A percentile compares a stretch with the other conserved stretches of the same genome.
These are phyloP conservation scores for Cutaneotrichosporon curvatum DNA, from an alignment of 1,284 basidiomycete genomes.

Conservation along the genomic window DNA sequence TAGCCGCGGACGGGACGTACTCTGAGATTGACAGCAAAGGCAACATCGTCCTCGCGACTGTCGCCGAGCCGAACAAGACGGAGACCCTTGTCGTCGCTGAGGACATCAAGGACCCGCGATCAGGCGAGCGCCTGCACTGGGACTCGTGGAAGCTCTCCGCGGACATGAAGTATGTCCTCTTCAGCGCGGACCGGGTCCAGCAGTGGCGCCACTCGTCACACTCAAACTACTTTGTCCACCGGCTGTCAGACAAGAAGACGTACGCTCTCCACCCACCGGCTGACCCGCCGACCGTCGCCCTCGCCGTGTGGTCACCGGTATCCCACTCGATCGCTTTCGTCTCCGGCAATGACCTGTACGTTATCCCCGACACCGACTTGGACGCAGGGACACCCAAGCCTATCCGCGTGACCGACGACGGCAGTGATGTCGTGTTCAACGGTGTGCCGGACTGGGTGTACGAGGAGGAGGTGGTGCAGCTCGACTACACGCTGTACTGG, in stretches of 20 bases:
- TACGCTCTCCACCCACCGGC: slow-evolving; percentile 58
- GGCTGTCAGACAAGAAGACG: slow-evolving; percentile 58
- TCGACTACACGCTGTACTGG: slow-evolving; percentile 81
- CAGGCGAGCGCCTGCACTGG: slow-evolving; percentile 54
- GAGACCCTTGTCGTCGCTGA: slow-evolving; percentile 31
- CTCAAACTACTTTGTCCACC: slow-evolving; percentile 80
- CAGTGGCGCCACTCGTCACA: slow-evolving; percentile 89
- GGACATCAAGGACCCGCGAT: slow-evolving; percentile 25
- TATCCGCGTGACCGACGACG: slow-evolving; percentile 72
- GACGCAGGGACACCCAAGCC: slow-evolving; percentile 12
- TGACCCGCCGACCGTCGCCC: slow-evolving; percentile 56
- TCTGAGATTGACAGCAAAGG: slow-evolving; percentile 55
- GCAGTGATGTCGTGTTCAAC: slow-evolving; percentile 78
- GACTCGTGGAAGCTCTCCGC: slow-evolving; percentile 69
- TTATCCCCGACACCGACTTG: slow-evolving; percentile 52
- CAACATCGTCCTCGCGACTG: slow-evolving; percentile 66
- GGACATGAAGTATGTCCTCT: slow-evolving; percentile 76
- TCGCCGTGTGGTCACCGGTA: slow-evolving; percentile 77
- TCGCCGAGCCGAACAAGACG: slow-evolving; percentile 51
- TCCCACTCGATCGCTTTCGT: slow-evolving; percentile 77
- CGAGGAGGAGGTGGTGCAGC: slow-evolving; percentile 79
- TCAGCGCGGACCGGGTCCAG: slow-evolving; percentile 68
- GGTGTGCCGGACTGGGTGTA: slow-evolving; percentile 97
- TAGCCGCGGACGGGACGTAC: slow-evolving; percentile 85
- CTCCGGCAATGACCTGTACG: slow-evolving; percentile 71